A percentile compares a stretch with the other conserved stretches of the same genome.
These are phyloP conservation scores for Suhomyces terraborum DNA, from an alignment of 1,139 yeast genomes.

Conservation along the genomic window DNA sequence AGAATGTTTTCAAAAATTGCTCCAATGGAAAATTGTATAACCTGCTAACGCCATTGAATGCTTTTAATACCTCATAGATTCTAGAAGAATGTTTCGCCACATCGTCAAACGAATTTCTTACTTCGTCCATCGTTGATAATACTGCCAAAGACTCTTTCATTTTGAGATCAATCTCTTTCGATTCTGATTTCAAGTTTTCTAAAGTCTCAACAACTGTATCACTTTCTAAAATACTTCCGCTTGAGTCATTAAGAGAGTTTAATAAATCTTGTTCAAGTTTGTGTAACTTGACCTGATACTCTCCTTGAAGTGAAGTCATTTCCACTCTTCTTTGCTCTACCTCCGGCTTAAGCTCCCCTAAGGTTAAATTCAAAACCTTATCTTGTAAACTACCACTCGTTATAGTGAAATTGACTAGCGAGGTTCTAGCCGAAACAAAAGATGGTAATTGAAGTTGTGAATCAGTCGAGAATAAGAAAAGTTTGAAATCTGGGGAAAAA, in stretches of 20 bases:
- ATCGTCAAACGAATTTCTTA: slow-evolving; percentile 49
- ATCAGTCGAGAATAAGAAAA: slow-evolving; percentile 66
- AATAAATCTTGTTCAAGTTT: slow-evolving; percentile 64
- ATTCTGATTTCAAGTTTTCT: slow-evolving; percentile 65
- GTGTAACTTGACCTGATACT: slow-evolving; percentile 56
- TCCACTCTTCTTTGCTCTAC: slow-evolving; percentile 60
- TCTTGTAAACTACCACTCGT: slow-evolving; percentile 67
- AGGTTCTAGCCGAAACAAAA: slow-evolving; percentile 61
- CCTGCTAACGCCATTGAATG: slow-evolving; percentile 42
- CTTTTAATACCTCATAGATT: slow-evolving; percentile 49
- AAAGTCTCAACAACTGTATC: slow-evolving; percentile 59
- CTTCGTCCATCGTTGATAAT: slow-evolving; percentile 53
- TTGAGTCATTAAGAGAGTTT: slow-evolving; percentile 55
- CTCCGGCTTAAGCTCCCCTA: slow-evolving; percentile 64
- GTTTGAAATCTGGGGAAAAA: slow-evolving; percentile 60
- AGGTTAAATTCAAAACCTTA: slow-evolving; percentile 60
- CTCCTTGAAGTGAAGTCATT: slow-evolving; percentile 57
- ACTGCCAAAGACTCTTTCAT: slow-evolving; percentile 56
- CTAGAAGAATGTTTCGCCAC: slow-evolving; percentile 58
- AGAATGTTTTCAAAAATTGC: slow-evolving; percentile 46
- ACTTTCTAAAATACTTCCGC: slow-evolving; percentile 70
- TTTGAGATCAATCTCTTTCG: slow-evolving; percentile 55
- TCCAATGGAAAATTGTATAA: slow-evolving; percentile 63
- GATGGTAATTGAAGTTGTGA: slow-evolving; percentile 50
- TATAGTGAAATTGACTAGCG: slow-evolving; percentile 68